Evolutionary conservation across 495 filamentous ascomycete species (phyloP).

Genomic region (Xylaria scruposa): DNA sequence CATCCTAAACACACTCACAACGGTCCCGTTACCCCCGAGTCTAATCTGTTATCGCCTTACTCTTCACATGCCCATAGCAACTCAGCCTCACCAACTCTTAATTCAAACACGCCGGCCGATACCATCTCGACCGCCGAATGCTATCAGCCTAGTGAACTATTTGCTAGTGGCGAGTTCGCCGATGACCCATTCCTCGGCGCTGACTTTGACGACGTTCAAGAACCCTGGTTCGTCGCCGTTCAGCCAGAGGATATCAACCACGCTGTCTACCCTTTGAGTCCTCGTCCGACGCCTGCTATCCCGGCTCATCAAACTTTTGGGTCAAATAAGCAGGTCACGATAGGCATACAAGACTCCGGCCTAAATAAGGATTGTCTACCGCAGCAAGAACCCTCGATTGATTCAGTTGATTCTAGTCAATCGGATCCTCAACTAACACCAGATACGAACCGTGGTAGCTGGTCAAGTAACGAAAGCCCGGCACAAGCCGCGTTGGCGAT

Average conservation of each 20-base stretch:
- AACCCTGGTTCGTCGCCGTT: slow-evolving; percentile 13
- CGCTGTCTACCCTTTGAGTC: slow-evolving; percentile 39
- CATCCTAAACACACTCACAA: slow-evolving; percentile 31
- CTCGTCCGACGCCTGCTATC: slow-evolving; percentile 40
- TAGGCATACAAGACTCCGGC: slow-evolving; percentile 27
- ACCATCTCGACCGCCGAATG: slow-evolving; percentile 47
- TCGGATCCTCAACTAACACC: slow-evolving; percentile 52
- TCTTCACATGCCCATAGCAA: slow-evolving; percentile 47
- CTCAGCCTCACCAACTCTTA: slow-evolving; percentile 49
- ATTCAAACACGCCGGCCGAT: slow-evolving; percentile 52
- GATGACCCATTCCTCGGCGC: slow-evolving; percentile 52
- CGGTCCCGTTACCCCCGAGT: slow-evolving; percentile 37
- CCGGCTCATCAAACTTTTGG: slow-evolving; percentile 32
- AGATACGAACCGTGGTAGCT: slow-evolving; percentile 52
- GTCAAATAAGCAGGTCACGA: slow-evolving; percentile 25
- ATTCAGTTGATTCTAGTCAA: slow-evolving; percentile 40
- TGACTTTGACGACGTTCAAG: slow-evolving; percentile 19
- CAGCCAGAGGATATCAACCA: slow-evolving; percentile 37
- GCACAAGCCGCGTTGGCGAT: slow-evolving; percentile 45
- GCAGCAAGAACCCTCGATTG: slow-evolving; percentile 34
- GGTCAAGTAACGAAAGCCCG: slow-evolving; percentile 55
- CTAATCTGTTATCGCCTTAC: slow-evolving; percentile 47
- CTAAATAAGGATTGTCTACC: slow-evolving; percentile 21
- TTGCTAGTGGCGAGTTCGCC: slow-evolving; percentile 38
- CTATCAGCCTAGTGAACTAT: slow-evolving; percentile 51